Conservation (phyloP, 1,284 basidiomycete species). For the Ustilago vetiveriae region DNA sequence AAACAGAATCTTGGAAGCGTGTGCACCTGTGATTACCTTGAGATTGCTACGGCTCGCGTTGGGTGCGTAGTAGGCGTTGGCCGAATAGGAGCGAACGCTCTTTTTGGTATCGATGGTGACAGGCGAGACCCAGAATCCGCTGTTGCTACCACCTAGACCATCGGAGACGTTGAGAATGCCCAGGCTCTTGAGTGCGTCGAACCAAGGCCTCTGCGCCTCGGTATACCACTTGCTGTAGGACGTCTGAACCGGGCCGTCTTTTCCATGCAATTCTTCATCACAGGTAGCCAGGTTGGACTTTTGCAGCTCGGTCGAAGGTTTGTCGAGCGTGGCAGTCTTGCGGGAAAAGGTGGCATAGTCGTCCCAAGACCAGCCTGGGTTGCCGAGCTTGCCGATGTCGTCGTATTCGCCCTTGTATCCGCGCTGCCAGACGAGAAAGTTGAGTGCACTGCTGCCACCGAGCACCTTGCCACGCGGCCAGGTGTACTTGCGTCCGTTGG, state of each 20-base stretch:
- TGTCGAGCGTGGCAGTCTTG: slow-evolving; percentile 34
- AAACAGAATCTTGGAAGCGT: slow-evolving; percentile 44
- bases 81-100: slow-evolving; percentile 39
- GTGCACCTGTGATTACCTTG: slow-evolving; percentile 52
- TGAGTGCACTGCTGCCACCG: slow-evolving; percentile 68
- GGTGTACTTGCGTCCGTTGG: slow-evolving; percentile 45
- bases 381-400: slow-evolving; percentile 49
- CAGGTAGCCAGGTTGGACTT: slow-evolving; percentile 47
- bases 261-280: slow-evolving; percentile 44
- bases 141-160: slow-evolving; percentile 45
- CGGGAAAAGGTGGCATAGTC: slow-evolving; percentile 37
- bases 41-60: slow-evolving; percentile 41
- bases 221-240: slow-evolving; percentile 55
- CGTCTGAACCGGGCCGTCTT: slow-evolving; percentile 42
- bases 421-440: slow-evolving; percentile 64
- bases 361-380: slow-evolving; percentile 55
- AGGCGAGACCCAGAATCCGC: slow-evolving; percentile 52
- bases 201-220: slow-evolving; percentile 52
- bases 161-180: slow-evolving; percentile 43
- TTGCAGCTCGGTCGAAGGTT: slow-evolving; percentile 36
- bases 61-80: slow-evolving; percentile 52
- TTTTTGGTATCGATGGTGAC: slow-evolving; percentile 40
- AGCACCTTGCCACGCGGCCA: slow-evolving; percentile 52
- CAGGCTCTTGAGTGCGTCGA: slow-evolving; percentile 44
- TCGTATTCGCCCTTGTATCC: slow-evolving; percentile 56